These are phyloP conservation scores for Tylopilus sp. DNA, from an alignment of 1,284 basidiomycete species.

Conservation along the genomic window DNA sequence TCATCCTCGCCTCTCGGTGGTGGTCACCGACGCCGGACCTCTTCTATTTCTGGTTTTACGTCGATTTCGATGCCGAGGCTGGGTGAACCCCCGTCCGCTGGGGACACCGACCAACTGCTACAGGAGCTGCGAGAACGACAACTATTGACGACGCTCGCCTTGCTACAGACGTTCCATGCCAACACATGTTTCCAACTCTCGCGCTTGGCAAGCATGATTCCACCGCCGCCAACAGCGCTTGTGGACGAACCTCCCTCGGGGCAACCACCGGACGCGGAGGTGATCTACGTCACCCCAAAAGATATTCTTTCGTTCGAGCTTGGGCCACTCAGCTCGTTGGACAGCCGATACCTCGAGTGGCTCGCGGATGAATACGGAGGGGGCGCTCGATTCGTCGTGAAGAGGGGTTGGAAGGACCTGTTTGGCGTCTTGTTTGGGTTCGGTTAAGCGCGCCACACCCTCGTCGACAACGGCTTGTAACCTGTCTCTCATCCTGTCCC, in stretches of 20 bases:
- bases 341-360: conserved; percentile 72
- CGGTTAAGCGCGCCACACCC: conserved; percentile 14
- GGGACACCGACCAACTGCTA: conserved; percentile 15
- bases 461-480: neutral
- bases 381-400: conserved; percentile 41
- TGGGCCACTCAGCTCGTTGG: conserved; percentile 63
- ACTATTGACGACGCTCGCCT: conserved; percentile 57
- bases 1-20: conserved; percentile 29
- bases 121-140: conserved; percentile 42
- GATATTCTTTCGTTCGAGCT: conserved; percentile 68
- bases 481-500: neutral
- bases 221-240: conserved; percentile 21
- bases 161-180: conserved; percentile 70
- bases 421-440: conserved; percentile 45
- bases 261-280: conserved; percentile 11
- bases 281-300: conserved; percentile 44
- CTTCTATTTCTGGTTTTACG: conserved; percentile 25
- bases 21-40: conserved; percentile 31
- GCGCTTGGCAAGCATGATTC: conserved; percentile 49
- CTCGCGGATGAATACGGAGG: conserved; percentile 60
- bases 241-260: neutral
- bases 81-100: conserved; percentile 7
- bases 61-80: conserved; percentile 20
- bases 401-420: conserved; percentile 49
- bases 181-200: conserved; percentile 66